phyloP scores from a whole-genome alignment of 495 filamentous ascomycete species.

The Daldinia vernicosa region DNA sequence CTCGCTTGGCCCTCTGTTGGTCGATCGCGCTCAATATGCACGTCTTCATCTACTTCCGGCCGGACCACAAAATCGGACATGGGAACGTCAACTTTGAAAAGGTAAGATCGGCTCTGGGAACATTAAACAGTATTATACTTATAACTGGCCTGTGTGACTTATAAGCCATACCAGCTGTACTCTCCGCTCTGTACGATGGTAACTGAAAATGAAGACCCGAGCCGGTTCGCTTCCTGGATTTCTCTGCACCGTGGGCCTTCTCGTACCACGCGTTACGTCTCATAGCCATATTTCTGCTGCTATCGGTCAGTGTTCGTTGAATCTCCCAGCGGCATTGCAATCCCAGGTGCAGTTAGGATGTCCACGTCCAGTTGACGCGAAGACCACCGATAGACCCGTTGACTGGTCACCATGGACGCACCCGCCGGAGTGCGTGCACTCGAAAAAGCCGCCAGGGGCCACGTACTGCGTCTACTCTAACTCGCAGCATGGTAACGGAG shows the following conservation, averaged over 20 bases:
- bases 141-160: slow-evolving; percentile 2
- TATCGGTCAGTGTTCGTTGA: slow-evolving; percentile 20
- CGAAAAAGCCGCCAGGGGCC: slow-evolving; percentile 8
- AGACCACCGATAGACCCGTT: slow-evolving; percentile 20
- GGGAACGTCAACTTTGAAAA: slow-evolving; percentile 7
- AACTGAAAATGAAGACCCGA: slow-evolving; percentile 25
- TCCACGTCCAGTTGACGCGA: slow-evolving; percentile 39
- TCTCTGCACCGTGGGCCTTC: slow-evolving; percentile 6
- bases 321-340: slow-evolving; percentile 27
- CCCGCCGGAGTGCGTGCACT: slow-evolving; percentile 44
- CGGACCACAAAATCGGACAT: slow-evolving; percentile 15
- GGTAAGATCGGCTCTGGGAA: slow-evolving; percentile 21
- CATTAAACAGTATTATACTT: slow-evolving; percentile 9
- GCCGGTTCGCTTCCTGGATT: background rate
- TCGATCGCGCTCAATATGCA: slow-evolving; percentile 17
- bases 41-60: slow-evolving; percentile 11
- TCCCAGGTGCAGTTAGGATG: slow-evolving; percentile 34
- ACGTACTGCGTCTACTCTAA: slow-evolving; percentile 54
- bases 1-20: slow-evolving; percentile 18
- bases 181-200: slow-evolving; percentile 6
- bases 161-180: background rate
- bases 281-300: slow-evolving; percentile 7
- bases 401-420: slow-evolving; percentile 53
- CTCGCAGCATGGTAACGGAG: slow-evolving; percentile 47
- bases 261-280: background rate